Percentiles rank a stretch among this genome's conserved stretches.
phyloP scores from a whole-genome alignment of 768 basidiomycete species.

The Rhizopogon roseolus region DNA sequence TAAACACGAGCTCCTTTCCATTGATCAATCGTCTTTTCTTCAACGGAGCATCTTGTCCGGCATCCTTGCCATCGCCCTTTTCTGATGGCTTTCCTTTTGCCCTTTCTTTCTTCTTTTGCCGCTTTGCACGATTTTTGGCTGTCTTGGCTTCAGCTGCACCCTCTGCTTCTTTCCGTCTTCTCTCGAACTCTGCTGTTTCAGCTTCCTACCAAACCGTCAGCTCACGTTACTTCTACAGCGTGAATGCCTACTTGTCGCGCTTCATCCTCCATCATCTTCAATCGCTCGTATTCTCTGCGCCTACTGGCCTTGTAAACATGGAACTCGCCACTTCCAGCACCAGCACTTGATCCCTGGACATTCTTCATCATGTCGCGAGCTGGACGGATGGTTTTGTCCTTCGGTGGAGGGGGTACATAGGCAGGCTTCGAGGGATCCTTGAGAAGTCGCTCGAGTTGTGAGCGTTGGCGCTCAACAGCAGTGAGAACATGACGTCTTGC shows the following conservation, averaged over 20 bases:
- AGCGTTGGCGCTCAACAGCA: conserved; percentile 47
- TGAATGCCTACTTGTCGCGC: conserved; percentile 56
- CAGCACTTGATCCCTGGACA: conserved; percentile 95
- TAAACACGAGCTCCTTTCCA: conserved; percentile 65
- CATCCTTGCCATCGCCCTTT: conserved; percentile 18
- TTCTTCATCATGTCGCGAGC: conserved; percentile 99
- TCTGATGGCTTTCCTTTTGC: conserved; percentile 40
- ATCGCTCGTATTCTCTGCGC: conserved; percentile 90
- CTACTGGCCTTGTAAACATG: conserved; percentile 97
- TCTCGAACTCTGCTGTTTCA: conserved; percentile 69
- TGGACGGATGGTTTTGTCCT: conserved; percentile 76
- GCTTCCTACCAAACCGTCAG: conserved; percentile 48
- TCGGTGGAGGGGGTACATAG: conserved; percentile 72
- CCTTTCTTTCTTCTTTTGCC: conserved; percentile 87
- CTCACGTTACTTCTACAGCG: not conserved
- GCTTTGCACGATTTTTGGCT: conserved; percentile 89
- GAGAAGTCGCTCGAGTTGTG: conserved; percentile 82
- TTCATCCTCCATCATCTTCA: conserved; percentile 87
- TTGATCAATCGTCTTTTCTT: conserved; percentile 83
- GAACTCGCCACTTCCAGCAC: conserved; percentile 96
- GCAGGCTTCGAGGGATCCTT: conserved; percentile 86
- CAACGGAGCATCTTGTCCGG: conserved; percentile 38
- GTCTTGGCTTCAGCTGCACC: conserved; percentile 81
- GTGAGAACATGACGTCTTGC: conserved; percentile 42
- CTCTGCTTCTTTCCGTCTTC: conserved; percentile 65